These are phyloP conservation scores for Cucumis cinereus DNA, from an alignment of 306 rosid species.

Conservation along the genomic window DNA sequence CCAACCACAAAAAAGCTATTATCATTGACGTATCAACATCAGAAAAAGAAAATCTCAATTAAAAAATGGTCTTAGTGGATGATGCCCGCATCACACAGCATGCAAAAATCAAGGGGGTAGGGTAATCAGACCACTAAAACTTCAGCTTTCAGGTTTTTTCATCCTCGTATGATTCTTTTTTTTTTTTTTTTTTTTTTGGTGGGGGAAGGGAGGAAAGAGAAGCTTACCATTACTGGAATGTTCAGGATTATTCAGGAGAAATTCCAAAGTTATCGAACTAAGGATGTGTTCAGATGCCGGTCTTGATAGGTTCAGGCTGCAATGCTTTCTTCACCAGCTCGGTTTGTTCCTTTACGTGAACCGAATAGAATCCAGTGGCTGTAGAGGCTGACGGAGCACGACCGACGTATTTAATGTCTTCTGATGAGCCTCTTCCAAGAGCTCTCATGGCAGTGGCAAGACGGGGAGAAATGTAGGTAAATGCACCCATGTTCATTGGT, in stretches of 20 bases:
- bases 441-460: constrained; percentile 69
- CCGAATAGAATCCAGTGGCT: constrained; percentile 71
- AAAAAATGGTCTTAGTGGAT: constrained; percentile 9
- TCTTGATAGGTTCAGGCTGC: constrained; percentile 45
- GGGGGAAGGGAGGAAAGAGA: not conserved
- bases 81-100: not conserved
- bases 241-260: not conserved
- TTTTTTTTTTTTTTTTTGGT: no score
- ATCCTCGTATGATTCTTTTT: no score
- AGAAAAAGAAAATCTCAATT: not conserved
- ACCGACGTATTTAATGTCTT: constrained; percentile 63
- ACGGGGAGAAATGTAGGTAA: constrained; percentile 53
- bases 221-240: not conserved
- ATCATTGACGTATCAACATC: not conserved
- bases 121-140: not conserved
- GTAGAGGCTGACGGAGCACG: constrained; percentile 93
- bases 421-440: constrained; percentile 51
- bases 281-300: constrained; percentile 9
- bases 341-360: constrained; percentile 76
- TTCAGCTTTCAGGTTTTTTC: no score
- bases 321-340: constrained; percentile 73
- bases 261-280: not conserved
- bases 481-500: constrained; percentile 97
- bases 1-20: constrained; percentile 1
- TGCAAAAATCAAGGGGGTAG: not conserved